These are phyloP conservation scores for Myriosclerotinia scirpicola DNA, from an alignment of 2,329 filamentous ascomycete species.

Conservation along the genomic window DNA sequence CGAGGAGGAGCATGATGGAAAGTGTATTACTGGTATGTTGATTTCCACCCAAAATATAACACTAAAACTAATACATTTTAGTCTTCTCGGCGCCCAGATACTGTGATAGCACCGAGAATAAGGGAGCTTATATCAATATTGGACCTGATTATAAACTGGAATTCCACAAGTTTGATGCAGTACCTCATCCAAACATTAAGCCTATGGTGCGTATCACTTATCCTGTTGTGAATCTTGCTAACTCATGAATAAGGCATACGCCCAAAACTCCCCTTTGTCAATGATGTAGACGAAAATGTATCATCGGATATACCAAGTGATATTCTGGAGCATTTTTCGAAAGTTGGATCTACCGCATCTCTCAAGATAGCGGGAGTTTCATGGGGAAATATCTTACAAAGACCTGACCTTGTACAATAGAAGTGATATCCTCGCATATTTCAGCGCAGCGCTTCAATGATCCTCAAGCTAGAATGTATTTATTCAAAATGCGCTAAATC, in stretches of 20 bases:
- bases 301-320: neutral
- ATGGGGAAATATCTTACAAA: neutral
- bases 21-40: constrained; percentile 81
- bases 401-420: constrained; percentile 21
- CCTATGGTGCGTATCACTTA: constrained; percentile 66
- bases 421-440: constrained; percentile 3
- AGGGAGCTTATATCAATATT: constrained; percentile 97
- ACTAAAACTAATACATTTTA: constrained; percentile 35
- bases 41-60: neutral
- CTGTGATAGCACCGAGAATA: constrained; percentile 97
- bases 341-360: constrained; percentile 21
- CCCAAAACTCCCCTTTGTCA: constrained; percentile 77
- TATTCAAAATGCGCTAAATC: neutral
- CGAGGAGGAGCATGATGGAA: constrained; percentile 93
- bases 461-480: constrained; percentile 10
- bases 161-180: constrained; percentile 92
- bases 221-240: constrained; percentile 12
- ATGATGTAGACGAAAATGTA: constrained; percentile 30
- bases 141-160: constrained; percentile 86
- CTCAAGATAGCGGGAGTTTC: constrained; percentile 7
- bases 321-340: constrained; percentile 8
- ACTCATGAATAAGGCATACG: constrained; percentile 64
- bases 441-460: neutral
- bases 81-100: constrained; percentile 98
- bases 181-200: constrained; percentile 91